Conservation (phyloP, 805 yeast species). For the Hanseniaspora occidentalis region DNA sequence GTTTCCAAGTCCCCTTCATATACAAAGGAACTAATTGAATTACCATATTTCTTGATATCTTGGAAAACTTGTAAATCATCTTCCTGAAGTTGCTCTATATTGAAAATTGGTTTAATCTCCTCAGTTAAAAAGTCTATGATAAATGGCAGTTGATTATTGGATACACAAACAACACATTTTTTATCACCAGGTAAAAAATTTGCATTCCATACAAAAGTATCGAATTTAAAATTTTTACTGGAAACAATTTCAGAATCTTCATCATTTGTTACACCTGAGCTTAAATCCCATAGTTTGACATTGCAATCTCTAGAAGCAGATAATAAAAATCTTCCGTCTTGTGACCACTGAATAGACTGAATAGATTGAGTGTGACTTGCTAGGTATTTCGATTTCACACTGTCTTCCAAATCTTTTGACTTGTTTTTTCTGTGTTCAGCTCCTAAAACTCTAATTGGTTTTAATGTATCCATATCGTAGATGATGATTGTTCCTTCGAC, state of each 20-base stretch:
- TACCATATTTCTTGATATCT: constrained; percentile 9
- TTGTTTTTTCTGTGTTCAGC: constrained; percentile 1
- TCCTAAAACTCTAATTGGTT: constrained; percentile 19
- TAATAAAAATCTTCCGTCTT: constrained; percentile 54
- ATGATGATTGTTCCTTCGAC: constrained; percentile 62
- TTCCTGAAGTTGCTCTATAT: constrained; percentile 3
- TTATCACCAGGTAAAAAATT: constrained; percentile 37
- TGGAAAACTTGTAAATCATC: constrained; percentile 7
- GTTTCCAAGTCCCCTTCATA: constrained; percentile 7
- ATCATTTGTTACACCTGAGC: too few species aligned
- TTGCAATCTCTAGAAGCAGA: constrained; percentile 75
- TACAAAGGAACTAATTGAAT: background rate
- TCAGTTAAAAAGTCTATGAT: constrained; percentile 12
- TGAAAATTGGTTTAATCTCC: background rate
- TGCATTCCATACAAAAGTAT: constrained; percentile 60
- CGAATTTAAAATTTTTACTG: constrained; percentile 37
- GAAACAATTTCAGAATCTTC: too few species aligned
- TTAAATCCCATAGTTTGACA: constrained; percentile 69
- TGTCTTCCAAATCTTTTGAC: too few species aligned
- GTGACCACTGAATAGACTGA: constrained; percentile 66
- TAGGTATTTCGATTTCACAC: constrained; percentile 20
- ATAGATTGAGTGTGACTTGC: constrained; percentile 62
- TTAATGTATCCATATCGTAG: constrained; percentile 55
- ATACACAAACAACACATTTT: constrained; percentile 48
- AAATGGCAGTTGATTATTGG: constrained; percentile 43